Evolutionary conservation across 2,329 filamentous ascomycete genomes (phyloP).

Genomic region (Trichoderma atrobrunneum): DNA sequence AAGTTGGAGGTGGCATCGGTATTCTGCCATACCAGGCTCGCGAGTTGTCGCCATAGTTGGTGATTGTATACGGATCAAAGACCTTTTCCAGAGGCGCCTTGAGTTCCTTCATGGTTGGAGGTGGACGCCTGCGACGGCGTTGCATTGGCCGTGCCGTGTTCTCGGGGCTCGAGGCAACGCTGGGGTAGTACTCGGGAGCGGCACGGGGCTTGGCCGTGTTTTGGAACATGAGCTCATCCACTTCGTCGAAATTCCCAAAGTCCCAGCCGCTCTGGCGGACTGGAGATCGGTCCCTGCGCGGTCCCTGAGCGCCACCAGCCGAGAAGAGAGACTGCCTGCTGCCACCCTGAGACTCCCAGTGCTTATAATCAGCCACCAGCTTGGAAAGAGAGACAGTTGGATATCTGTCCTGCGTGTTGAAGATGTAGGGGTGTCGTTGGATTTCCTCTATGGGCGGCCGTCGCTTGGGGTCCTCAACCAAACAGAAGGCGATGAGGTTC

Average conservation of each 20-base stretch:
- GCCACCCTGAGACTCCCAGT: constrained; percentile 68
- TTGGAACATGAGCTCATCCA: constrained; percentile 18
- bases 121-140: constrained; percentile 39
- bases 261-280: constrained; percentile 56
- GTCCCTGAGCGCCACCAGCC: constrained; percentile 47
- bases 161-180: constrained; percentile 12
- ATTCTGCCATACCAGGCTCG: constrained; percentile 40
- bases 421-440: constrained; percentile 62
- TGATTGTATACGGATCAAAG: constrained; percentile 47
- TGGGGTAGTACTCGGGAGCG: constrained; percentile 5
- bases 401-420: constrained; percentile 54
- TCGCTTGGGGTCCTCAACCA: constrained; percentile 54
- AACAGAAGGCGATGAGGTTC: constrained; percentile 58
- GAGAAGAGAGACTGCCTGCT: constrained; percentile 58
- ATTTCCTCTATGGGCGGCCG: constrained; percentile 59
- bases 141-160: constrained; percentile 3
- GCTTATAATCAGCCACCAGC: constrained; percentile 63
- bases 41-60: constrained; percentile 47
- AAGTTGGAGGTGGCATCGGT: constrained; percentile 34
- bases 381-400: constrained; percentile 58
- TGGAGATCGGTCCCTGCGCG: constrained; percentile 35
- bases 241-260: constrained; percentile 40
- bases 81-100: constrained; percentile 46
- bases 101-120: constrained; percentile 41
- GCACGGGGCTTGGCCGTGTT: constrained; percentile 9